Conservation (phyloP, 352 stramenopile species). For the Globisporangium acanthophoron region DNA sequence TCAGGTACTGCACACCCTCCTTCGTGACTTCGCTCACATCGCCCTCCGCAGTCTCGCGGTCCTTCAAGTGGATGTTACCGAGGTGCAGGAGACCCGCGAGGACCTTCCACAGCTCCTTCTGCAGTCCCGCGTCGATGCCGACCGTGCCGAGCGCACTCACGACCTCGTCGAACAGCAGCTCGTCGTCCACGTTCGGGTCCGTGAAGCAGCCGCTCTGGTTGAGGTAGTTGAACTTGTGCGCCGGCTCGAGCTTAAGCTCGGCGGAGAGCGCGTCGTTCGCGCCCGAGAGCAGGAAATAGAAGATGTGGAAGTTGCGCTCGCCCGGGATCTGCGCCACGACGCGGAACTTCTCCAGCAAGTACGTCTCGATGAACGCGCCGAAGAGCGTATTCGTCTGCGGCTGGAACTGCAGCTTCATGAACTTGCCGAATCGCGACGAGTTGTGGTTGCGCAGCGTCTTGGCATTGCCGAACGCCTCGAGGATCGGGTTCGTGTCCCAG, state of each 20-base stretch:
- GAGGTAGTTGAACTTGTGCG: constrained; percentile 70
- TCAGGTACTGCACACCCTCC: constrained; percentile 45
- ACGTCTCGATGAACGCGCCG: constrained; percentile 85
- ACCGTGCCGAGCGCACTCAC: constrained; percentile 71
- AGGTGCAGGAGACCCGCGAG: constrained; percentile 75
- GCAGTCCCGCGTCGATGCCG: constrained; percentile 55
- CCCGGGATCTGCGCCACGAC: constrained; percentile 82
- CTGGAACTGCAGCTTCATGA: constrained; percentile 89
- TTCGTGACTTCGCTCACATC: constrained; percentile 65
- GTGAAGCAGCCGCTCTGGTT: constrained; percentile 85
- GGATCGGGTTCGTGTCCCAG: constrained; percentile 86
- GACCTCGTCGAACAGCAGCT: constrained; percentile 84
- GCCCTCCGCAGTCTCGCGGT: constrained; percentile 75
- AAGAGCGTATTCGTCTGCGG: constrained; percentile 61
- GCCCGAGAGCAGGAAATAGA: constrained; percentile 86
- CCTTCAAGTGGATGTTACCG: constrained; percentile 72
- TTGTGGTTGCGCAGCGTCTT: constrained; percentile 89
- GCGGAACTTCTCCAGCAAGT: constrained; percentile 87
- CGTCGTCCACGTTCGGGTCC: constrained; percentile 84
- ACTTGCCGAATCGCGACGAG: constrained; percentile 84
- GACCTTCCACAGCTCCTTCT: constrained; percentile 76
- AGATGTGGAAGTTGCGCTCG: constrained; percentile 90
- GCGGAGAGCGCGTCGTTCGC: constrained; percentile 51
- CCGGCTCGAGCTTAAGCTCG: constrained; percentile 51
- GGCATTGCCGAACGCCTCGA: constrained; percentile 85